phyloP scores from a whole-genome alignment of 352 stramenopile genomes.

The Phytophthora palmivora region DNA sequence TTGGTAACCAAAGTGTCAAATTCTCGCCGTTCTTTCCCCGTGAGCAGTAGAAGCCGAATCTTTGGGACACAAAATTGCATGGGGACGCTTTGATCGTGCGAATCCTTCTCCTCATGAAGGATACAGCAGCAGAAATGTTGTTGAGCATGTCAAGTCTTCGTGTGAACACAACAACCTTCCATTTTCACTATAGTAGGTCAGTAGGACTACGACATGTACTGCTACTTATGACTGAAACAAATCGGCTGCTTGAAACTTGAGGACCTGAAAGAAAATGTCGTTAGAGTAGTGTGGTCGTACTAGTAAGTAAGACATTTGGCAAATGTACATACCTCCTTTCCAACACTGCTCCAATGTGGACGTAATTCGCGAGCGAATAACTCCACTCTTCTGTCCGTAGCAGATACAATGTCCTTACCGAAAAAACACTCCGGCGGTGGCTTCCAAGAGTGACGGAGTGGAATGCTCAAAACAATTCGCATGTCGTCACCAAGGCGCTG shows the following conservation, averaged over 20 bases:
- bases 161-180: conserved; percentile 22
- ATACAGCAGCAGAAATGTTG: conserved; percentile 76
- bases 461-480: conserved; percentile 67
- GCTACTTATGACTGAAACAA: conserved; percentile 33
- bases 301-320: too few species aligned
- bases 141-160: conserved; percentile 46
- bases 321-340: conserved; percentile 52
- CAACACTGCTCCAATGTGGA: conserved; percentile 65
- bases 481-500: conserved; percentile 39
- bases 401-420: conserved; percentile 6
- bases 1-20: conserved; percentile 91
- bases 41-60: conserved; percentile 89
- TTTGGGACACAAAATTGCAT: conserved; percentile 76
- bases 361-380: conserved; percentile 77
- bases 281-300: background rate
- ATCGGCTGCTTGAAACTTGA: conserved; percentile 53
- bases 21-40: conserved; percentile 75
- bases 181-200: background rate
- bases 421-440: conserved; percentile 73
- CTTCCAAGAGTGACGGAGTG: conserved; percentile 82
- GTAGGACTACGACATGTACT: too few species aligned
- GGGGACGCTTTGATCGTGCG: conserved; percentile 19
- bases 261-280: conserved; percentile 37
- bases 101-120: conserved; percentile 49
- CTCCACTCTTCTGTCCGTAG: conserved; percentile 47